phyloP scores from a whole-genome alignment of 73 alveolate species.

The Breviolum minutum region DNA sequence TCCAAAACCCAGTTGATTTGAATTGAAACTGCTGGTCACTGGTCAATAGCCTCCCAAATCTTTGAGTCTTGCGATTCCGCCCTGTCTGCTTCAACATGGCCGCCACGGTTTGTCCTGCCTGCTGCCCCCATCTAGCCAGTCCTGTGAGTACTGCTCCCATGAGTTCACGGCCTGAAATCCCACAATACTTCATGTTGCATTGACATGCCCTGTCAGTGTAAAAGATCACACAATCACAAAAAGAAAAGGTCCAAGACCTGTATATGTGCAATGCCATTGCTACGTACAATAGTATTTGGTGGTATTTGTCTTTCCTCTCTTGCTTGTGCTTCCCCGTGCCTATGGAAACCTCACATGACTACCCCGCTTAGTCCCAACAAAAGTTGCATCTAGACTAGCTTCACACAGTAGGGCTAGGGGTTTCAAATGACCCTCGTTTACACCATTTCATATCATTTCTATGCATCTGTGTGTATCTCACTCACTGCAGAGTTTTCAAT shows the following conservation, averaged over 20 bases:
- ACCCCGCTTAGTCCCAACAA: no score
- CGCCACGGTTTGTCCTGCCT: constrained; percentile 8
- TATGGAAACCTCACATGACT: no score
- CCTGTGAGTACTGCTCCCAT: constrained; percentile 93
- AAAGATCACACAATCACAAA: not conserved
- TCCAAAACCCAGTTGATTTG: no score
- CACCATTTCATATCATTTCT: not conserved
- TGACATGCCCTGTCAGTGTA: no score
- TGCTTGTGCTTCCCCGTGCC: no score
- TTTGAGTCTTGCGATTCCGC: not conserved
- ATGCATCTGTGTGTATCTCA: not conserved
- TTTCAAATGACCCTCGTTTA: no score
- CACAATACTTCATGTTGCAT: not conserved
- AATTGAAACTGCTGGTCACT: not conserved
- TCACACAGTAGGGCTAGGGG: no score
- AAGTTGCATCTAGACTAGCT: no score
- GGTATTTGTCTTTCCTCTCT: no score
- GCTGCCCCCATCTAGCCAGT: constrained; percentile 87
- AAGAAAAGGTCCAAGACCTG: not conserved
- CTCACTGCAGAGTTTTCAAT: not conserved
- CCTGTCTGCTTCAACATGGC: not conserved
- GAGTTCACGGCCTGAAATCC: constrained; percentile 44
- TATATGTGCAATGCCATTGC: no score
- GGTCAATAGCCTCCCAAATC: not conserved
- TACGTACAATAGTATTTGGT: no score